Evolutionary conservation across 305 asterid species (phyloP), one percentile per base, ranked within the genome.

Genomic region (Vinca major): DNA sequence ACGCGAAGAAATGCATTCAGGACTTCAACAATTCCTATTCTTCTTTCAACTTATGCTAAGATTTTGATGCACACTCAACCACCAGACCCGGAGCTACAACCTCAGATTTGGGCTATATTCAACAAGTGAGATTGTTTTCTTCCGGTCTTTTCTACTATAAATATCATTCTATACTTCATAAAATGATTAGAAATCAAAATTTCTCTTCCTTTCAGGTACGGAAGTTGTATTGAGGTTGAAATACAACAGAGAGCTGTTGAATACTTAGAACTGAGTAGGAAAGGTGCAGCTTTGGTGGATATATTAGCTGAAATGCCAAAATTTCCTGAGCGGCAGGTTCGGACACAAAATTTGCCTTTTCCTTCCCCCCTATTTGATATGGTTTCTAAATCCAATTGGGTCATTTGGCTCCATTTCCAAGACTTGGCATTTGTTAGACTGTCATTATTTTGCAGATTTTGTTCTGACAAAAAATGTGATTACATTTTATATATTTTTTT

Each of bases 291-390:
- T 77, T 82, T 91, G 61, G 84, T 84, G 98, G 98, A 88, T 79
- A 80, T 94, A 81, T 88, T 94, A 77, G 96, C 99, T 74, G 98
- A 94, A 89, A 94, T 94, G 99, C 99, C 98, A 1, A 91, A 94
- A 84, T 91, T 94, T 73, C 97, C 99, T 20, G 99, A 94, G 80
- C 83, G 99, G 71, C 99, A 94, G 98, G 99, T 91, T 72, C 66
- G 53, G 45, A 45, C 69, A 65, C 37, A 33, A 16, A 51, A 48
- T 74, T 72, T 14, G 2, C 17, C 52, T 6, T 43, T 49, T 39
- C 54, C 0, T 17, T 55, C 43, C 54, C 44, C 3, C 47, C 21
- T 67, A 7, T 61, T 43, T 33, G 40, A 51, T 61, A 51, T 37
- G 61, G 48, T 66, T 40, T 49, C 62, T 50, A 56, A 40, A 43